These are phyloP conservation scores for Talaromyces sp. DNA, from an alignment of 2,329 filamentous ascomycete species.

Conservation along the genomic window DNA sequence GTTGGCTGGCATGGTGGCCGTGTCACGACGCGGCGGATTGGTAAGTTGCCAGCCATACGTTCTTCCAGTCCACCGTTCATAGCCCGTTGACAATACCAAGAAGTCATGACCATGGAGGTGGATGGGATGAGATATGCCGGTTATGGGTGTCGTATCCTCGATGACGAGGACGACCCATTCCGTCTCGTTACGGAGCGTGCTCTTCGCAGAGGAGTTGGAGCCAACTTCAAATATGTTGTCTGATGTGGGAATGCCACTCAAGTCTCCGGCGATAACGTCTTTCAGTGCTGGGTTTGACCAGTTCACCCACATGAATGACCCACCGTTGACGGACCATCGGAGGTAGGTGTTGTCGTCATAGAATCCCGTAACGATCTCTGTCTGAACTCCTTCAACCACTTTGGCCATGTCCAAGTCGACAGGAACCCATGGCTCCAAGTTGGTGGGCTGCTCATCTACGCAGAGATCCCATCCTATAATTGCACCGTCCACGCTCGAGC, in stretches of 20 bases:
- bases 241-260: background rate
- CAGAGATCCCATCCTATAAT: background rate
- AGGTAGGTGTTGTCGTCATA: background rate
- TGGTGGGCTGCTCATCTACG: background rate
- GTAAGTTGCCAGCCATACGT: background rate
- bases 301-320: background rate
- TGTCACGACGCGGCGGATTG: background rate
- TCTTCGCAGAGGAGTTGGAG: background rate
- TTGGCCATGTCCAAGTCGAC: background rate
- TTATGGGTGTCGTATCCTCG: background rate
- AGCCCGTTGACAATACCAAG: background rate
- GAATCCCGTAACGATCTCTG: background rate
- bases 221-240: background rate
- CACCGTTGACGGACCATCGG: background rate
- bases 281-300: background rate
- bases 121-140: background rate
- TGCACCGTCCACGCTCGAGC: background rate
- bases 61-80: background rate
- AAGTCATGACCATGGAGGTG: background rate
- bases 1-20: background rate
- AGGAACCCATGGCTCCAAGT: background rate
- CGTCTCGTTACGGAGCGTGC: background rate
- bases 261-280: background rate
- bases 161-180: background rate
- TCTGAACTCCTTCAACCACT: background rate